Base-by-base conservation (phyloP, 345 rosid genomes). In the Salix arbutifolia region DNA sequence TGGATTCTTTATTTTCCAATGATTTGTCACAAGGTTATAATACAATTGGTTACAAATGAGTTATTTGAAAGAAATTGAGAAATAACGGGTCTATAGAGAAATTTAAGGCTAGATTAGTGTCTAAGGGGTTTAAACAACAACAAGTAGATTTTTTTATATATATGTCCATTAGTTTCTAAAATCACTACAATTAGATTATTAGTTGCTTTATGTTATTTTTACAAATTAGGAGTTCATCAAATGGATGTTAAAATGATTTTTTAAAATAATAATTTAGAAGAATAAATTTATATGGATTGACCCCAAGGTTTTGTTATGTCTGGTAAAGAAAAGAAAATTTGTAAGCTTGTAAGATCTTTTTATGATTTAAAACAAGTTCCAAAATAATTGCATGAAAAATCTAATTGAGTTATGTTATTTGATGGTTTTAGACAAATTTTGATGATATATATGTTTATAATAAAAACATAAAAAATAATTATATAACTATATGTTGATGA, bases 161-260 rank as follows among this genome's bases (percentile, higher is more conserved):
- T 53, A 73, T 37, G 38, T 6, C 25, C 56, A 30, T 33, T 33
- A 9, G 33, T 38, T 2, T 10, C 69, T 23, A 73, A 28, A 21
- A 60, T 60, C 23, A 19, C 69, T 21, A 3, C 69, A 17, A 73
- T 73, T 35, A 37, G 76, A 23, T 7, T 37, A 10, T 38, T 62
- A 35, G 6, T 74, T 74, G 35, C 69, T 1, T 28, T 72, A 50
- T 66, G 46, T 25, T 30, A 19, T 1, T 21, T 33, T 14, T 9
- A 72, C 19, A 50, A 30, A 10, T 19, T 72, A 9, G 10, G 4
- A 5, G n/a, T 56, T 10, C 75, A 52, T 56, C 67, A 72, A 1
- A 56, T 72, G 67, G 44, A 71, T 71, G 62, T 8, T 71, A 71
- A 71, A 46, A 71, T 61, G 1, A 61, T 37, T 13, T 71, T 71